Base-by-base conservation (phyloP, 1,284 basidiomycete species). In the Sporisorium reilianum region DNA sequence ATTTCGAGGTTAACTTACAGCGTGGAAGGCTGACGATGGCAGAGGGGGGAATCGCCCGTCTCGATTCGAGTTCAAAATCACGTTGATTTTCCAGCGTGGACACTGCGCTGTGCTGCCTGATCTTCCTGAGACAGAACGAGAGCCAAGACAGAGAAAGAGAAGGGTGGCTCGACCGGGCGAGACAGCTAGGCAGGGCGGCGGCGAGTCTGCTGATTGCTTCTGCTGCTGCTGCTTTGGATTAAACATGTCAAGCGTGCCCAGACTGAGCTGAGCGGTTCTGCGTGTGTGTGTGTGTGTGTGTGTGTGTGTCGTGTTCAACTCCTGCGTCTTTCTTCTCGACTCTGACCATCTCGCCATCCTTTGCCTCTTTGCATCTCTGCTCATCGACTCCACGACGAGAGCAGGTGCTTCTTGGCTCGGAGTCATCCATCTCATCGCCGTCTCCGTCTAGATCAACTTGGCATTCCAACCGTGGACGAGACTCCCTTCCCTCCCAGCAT, bases 111-210 rank as follows among this genome's bases (percentile, higher is more conserved):
- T 14, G 42, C 30, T 56, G 53, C 53, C 23, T n/a, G 11, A 38
- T 55, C 54, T 55, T 55, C 54, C 44, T 44, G 54, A 61, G 58
- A 38, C 34, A 40, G 32, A 48, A 38, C 8, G 28, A 30, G n/a
- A n/a, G n/a, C n/a, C n/a, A n/a, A n/a, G n/a, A n/a, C 26, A 34
- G 23, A 44, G 34, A 23, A 12, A 26, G 23, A 49, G 12, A 41
- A 41, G 23, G 55, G 45, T 56, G 55, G 55, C 55, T 41, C 55
- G 55, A 48, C 55, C 55, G 44, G 44, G 25, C 22, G n/a, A 44
- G 22, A 32, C 32, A 52, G n/a, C 23, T 20, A 58, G 46, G 11
- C 36, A 41, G 44, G 20, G 25, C 26, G 38, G 9, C 41, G 23
- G 49, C 48, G 8, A 25, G 22, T 18, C 36, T 38, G 18, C 36